Base-by-base conservation (phyloP, 139 green algal species). In the Chlorella sp. region DNA sequence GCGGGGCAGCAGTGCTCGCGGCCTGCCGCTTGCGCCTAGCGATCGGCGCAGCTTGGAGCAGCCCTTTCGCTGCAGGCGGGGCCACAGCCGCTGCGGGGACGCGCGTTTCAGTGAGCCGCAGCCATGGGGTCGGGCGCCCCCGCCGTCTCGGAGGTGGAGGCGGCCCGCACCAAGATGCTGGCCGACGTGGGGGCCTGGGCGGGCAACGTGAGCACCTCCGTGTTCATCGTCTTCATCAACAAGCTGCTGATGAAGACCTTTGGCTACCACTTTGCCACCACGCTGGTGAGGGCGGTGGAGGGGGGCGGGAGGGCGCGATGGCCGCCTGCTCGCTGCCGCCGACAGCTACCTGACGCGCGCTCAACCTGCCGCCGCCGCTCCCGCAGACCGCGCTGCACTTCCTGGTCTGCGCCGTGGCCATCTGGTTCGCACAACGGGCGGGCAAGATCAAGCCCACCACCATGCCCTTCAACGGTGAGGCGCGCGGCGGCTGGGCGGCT, bases 331-430 rank as follows among this genome's bases (percentile, higher is more conserved):
- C 20, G 64, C 64, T 30, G 64, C 30, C 64, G 64, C 32, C 32
- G 34, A 70, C 14, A 22, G 64, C 30, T 73, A 73, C 38, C 43
- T 60, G 43, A 22, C 72, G 30, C 43, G 11, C 19, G 34, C 67
- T 73, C 51, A 16, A 24, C 36, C 16, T 13, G n/a, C 67, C 67
- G 16, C 19, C 30, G 8, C 41, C 43, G 4, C 44, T 22, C 43
- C 30, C 48, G 30, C 86, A 94, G 51, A 93, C 87, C 67, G 92
- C 89, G 19, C 78, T 94, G 36, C 92, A 95, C 88, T 95, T 92
- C 74, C 58, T 93, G 54, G 81, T 86, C 7, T 93, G 89, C 80
- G 86, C 90, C 19, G 28, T 90, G 32, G 80, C 75, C 74, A 90
- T 91, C 32, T 90, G 86, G 81, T 58, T 81, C 17, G 82, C 78